Evolutionary conservation across 768 basidiomycete species (phyloP), one percentile per base, ranked within the genome.

Genomic region (Lactifluus piperatus): DNA sequence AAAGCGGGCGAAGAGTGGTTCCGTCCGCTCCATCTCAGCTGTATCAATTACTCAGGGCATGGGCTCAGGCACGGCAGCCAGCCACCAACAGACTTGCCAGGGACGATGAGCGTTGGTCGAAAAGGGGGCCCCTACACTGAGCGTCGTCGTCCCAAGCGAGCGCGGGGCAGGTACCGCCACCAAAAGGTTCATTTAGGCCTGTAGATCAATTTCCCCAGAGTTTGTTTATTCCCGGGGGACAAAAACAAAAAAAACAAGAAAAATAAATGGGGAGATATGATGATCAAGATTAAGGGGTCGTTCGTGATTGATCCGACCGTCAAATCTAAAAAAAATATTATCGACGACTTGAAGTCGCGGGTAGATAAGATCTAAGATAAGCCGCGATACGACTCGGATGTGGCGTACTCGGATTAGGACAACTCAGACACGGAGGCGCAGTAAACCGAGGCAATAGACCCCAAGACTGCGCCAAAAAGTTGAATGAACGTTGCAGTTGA

Each of bases 11-110:
- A 18, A 18, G 16, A 20, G 34, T 41, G 37, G 58, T 14, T 43
- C 52, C 46, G 46, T 34, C 48, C 22, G 52, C 26, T 54, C 53
- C 39, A 37, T 29, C 39, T 47, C 46, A 39, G 14, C 30, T 36
- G 8, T 29, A 39, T 32, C 50, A 44, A 36, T 83, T 78, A 82
- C 83, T 83, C 84, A 86, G 85, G 85, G 85, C 83, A 81, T 79
- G 82, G 83, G 84, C 84, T 85, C 83, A 85, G 86, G 84, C 49
- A 57, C 49, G 24, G 14, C 4, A 7, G 37, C 37, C 13, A 46
- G 54, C 45, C 56, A 57, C 41, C 82, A 83, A 81, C 82, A 79
- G 82, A 77, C 76, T 82, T 18, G 34, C 34, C 26, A 22, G 4
- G 9, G 4, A n/a, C 9, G 29, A 39, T 41, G n/a, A 16, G 6